Evolutionary conservation across 345 rosid genomes (phyloP), one percentile per base, ranked within the genome.

Genomic region (Bruguiera parviflora): DNA sequence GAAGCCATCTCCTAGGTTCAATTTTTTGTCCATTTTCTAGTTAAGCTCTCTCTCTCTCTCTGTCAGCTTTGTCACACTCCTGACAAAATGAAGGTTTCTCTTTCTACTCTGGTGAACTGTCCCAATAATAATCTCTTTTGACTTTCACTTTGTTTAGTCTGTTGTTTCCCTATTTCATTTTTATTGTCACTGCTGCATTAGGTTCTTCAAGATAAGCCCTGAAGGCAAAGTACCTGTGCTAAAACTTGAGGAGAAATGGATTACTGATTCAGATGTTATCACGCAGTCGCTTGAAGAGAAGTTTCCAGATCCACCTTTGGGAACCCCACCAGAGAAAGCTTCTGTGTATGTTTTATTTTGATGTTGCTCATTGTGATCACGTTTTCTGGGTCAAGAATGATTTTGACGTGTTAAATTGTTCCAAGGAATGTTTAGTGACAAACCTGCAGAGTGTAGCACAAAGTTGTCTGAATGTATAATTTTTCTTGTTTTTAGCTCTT

Each of bases 261-360:
- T 91, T 85, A 87, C 96, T 5, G 98, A 94, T 80, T 94, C 97
- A 19, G 97, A 94, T 88, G 89, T 89, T 63, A 91, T 94, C 52
- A 81, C 98, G 1, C 89, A 88, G 51, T 32, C 88, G 31, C 73
- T 94, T 66, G 98, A 94, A 78, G 96, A 89, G 25, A 89, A 91
- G 81, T 94, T 78, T 77, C 98, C 96, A 5, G 82, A 88, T 77
- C 97, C 98, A 27, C 82, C 95, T 22, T 77, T 94, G 73, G 82
- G 46, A 63, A 88, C 89, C 22, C 98, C 97, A 6, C 81, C 90
- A 1, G 97, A 89, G 79, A 94, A 91, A 79, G 89, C 91, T 77
- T 86, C 92, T 29, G 81, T 86, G 98, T 93, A 91, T 63, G 84
- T 63, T 53, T 35, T 65, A 18, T 64, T 53, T n/a, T 0, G n/a